Conservation (phyloP, 176 grass and related monocot genomes). For the Carex kokanica region DNA sequence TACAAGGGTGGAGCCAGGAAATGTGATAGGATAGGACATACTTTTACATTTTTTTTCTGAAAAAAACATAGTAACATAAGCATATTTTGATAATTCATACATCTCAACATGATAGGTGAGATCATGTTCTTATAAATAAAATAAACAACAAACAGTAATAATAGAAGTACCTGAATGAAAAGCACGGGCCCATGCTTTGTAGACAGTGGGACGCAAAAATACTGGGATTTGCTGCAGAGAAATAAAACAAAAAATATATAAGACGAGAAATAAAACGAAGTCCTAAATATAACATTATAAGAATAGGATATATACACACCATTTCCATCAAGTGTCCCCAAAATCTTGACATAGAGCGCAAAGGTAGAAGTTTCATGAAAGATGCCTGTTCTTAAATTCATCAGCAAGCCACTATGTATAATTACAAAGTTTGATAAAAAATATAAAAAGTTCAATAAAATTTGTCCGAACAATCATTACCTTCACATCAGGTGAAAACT, state of each 20-base stretch:
- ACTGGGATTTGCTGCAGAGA: slow-evolving; percentile 56
- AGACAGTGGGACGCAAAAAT: slow-evolving; percentile 45
- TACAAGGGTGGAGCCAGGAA: no score
- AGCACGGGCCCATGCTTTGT: slow-evolving; percentile 70
- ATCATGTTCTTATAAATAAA: neutral
- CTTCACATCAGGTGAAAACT: slow-evolving; percentile 68
- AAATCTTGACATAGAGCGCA: slow-evolving; percentile 71
- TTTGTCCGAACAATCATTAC: slow-evolving; percentile 18
- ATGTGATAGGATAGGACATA: no score
- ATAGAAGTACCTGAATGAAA: slow-evolving; percentile 55
- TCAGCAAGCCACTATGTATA: slow-evolving; percentile 8
- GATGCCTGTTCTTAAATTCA: slow-evolving; percentile 47
- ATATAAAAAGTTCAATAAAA: neutral
- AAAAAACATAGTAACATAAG: no score
- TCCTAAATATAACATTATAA: neutral
- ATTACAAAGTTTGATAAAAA: slow-evolving; percentile 11
- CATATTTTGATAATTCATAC: neutral
- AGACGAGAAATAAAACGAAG: neutral
- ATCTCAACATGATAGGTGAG: neutral
- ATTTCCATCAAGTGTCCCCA: slow-evolving; percentile 82
- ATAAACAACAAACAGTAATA: neutral
- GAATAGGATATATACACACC: slow-evolving; percentile 37
- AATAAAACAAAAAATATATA: slow-evolving; percentile 13
- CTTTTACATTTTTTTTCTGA: no score
- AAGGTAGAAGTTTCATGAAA: slow-evolving; percentile 62